phyloP scores from a whole-genome alignment of 2,329 filamentous ascomycete genomes.

The Penicillium concentricum region DNA sequence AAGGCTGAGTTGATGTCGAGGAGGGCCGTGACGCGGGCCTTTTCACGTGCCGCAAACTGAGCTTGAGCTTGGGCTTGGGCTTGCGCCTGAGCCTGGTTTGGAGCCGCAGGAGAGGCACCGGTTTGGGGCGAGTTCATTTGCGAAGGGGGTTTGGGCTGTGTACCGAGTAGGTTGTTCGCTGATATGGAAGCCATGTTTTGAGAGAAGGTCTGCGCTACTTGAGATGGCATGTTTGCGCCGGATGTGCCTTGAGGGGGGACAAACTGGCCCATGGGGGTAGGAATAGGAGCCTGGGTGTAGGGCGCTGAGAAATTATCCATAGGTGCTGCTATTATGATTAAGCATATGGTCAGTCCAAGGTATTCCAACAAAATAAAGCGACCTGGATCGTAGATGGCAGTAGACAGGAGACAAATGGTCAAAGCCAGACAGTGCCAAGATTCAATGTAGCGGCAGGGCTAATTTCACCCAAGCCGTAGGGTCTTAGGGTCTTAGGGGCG shows the following conservation, averaged over 20 bases:
- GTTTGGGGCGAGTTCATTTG: slow-evolving; percentile 21
- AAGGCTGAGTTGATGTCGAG: slow-evolving; percentile 50
- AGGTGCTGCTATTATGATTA: slow-evolving; percentile 29
- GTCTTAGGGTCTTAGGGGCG: neutral
- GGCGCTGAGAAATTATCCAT: slow-evolving; percentile 38
- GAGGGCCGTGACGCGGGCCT: slow-evolving; percentile 46
- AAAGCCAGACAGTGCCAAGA: slow-evolving; percentile 8
- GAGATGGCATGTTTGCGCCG: slow-evolving; percentile 30
- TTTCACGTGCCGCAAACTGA: slow-evolving; percentile 41
- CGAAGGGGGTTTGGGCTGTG: slow-evolving; percentile 26
- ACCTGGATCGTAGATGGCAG: neutral
- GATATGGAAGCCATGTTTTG: slow-evolving; percentile 39
- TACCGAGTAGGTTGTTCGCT: slow-evolving; percentile 34
- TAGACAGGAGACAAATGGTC: slow-evolving; percentile 5
- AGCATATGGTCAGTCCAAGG: slow-evolving; percentile 16
- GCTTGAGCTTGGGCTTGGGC: slow-evolving; percentile 33
- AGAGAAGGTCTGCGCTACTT: slow-evolving; percentile 32
- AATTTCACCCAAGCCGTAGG: slow-evolving; percentile 7
- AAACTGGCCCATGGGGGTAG: slow-evolving; percentile 32
- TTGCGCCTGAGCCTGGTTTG: slow-evolving; percentile 14
- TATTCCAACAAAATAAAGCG: slow-evolving; percentile 4
- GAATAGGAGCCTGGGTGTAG: slow-evolving; percentile 35
- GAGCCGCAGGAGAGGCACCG: slow-evolving; percentile 1
- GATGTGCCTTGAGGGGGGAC: slow-evolving; percentile 28
- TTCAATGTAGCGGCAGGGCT: slow-evolving; percentile 1